A percentile compares a stretch with the other conserved stretches of the same genome.
Evolutionary conservation across 345 rosid species (phyloP).

Genomic region (Erucastrum elatum): DNA sequence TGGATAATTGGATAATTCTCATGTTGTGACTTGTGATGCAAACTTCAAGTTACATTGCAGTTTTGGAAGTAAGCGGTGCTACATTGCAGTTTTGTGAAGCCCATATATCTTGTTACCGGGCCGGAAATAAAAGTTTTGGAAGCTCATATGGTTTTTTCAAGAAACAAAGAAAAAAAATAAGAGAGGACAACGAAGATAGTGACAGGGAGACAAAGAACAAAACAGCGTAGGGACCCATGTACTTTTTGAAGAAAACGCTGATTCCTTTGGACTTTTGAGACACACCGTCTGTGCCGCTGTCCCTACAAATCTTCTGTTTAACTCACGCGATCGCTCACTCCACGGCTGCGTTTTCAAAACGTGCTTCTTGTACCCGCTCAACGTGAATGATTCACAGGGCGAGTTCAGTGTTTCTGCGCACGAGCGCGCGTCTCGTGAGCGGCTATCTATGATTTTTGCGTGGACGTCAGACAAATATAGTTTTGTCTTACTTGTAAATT

Average conservation of each 20-base stretch:
- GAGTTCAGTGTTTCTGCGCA: neutral
- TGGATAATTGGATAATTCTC: neutral
- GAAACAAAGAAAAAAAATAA: neutral
- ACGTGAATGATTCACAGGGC: neutral
- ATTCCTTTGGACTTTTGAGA: constrained; percentile 51
- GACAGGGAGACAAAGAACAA: constrained; percentile 38
- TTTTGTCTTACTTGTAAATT: constrained; percentile 8
- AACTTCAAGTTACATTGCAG: neutral
- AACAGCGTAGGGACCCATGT: constrained; percentile 52
- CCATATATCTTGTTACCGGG: neutral
- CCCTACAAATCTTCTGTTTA: constrained; percentile 19
- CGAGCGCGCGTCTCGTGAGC: neutral
- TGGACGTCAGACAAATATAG: neutral
- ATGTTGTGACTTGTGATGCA: neutral
- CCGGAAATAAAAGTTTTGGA: neutral
- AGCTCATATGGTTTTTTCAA: neutral
- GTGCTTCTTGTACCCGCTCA: neutral
- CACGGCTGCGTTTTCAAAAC: neutral
- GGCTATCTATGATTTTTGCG: neutral
- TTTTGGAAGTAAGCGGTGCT: too few relatives aligned
- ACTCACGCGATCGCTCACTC: neutral
- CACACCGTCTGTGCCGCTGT: constrained; percentile 34
- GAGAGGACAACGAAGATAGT: constrained; percentile 1
- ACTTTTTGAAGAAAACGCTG: constrained; percentile 31
- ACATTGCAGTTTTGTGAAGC: neutral